Base-by-base conservation (phyloP, 2,329 filamentous ascomycete genomes). In the Exophiala alcalophila region DNA sequence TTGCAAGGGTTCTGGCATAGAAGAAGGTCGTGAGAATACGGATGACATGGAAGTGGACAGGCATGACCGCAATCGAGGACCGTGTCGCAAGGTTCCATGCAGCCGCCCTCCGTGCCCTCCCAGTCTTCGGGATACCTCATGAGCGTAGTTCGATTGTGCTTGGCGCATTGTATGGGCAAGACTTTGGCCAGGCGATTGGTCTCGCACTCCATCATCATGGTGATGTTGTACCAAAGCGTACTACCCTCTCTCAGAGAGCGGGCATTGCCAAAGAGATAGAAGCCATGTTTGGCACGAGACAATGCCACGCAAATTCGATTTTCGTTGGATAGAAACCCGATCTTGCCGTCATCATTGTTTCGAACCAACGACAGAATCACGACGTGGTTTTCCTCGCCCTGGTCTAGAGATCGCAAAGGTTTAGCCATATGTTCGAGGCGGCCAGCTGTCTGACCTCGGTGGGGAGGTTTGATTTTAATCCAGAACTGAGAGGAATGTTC, bases 321-420 rank as follows among this genome's bases (percentile, higher is more conserved):
- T 24, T 72, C 70, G 9, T 84, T 79, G 1, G 74, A 71, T 2
- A 94, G 69, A 54, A 95, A 96, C 0, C 90, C 90, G 20, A 89
- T 81, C 1, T 69, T 67, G 4, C 66, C 58, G 14, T 54, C 47
- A 1, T 59, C 52, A 24, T 83, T 84, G 51, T 83, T 89, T 29
- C 90, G 77, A 3, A 92, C 88, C 0, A 94, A 68, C 0, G 89
- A 94, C 0, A 95, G 68, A 2, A 95, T 61, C 7, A 96, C 73
- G 6, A 95, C 71, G 16, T 90, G 84, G 49, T 94, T 95, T 60
- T 95, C 88, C 56, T 95, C 88, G 9, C 89, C 89, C 61, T 95
- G 89, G 57, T 40, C 38, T 40, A 14, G n/a, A n/a, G n/a, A n/a
- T n/a, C n/a, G n/a, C n/a, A n/a, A n/a, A n/a, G n/a, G n/a, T n/a